Evolutionary conservation across 805 yeast genomes (phyloP), one percentile per base, ranked within the genome.

Genomic region (Candida boidinii): DNA sequence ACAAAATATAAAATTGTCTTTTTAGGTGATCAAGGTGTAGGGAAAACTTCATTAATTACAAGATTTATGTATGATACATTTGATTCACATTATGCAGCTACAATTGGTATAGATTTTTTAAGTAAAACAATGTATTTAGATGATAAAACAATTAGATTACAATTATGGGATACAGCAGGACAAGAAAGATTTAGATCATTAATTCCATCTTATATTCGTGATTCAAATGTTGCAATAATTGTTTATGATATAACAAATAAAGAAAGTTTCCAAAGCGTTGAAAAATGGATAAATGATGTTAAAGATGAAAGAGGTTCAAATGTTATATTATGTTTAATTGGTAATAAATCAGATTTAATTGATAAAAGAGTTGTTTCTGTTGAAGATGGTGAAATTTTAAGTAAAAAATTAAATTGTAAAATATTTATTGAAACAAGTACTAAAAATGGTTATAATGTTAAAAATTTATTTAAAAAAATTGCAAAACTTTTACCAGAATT

Each of bases 91-190:
- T 92, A 92, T 54, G 86, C 86, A 0, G 97, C 98, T 13, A 90
- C 98, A 1, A 87, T 92, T 34, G 98, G 98, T 17, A 92, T 92
- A 41, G 97, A 92, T 55, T 92, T 92, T 52, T 70, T 92, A 44
- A 83, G 94, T 25, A 90, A 64, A 54, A 87, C 96, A 4, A 85
- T 86, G 94, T 92, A 92, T 56, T 65, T 92, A 31, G 96, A 94
- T 45, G 97, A 92, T 57, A 87, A 90, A 45, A 92, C 98, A 3
- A 84, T 92, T 26, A 71, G 98, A 48, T 68, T 92, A 41, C 98
- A 92, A 61, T 64, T 92, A 37, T 92, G 98, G 97, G 97, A 88
- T 55, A 88, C 97, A 4, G 95, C 95, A 1, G 96, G 97, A 12
- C 97, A 88, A 60, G 98, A 92, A 57, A 65, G 98, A 46, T 92